A percentile compares a stretch with the other conserved stretches of the same genome.
Conservation (phyloP, 257 asterid species). For the Rubia yunnanensis region DNA sequence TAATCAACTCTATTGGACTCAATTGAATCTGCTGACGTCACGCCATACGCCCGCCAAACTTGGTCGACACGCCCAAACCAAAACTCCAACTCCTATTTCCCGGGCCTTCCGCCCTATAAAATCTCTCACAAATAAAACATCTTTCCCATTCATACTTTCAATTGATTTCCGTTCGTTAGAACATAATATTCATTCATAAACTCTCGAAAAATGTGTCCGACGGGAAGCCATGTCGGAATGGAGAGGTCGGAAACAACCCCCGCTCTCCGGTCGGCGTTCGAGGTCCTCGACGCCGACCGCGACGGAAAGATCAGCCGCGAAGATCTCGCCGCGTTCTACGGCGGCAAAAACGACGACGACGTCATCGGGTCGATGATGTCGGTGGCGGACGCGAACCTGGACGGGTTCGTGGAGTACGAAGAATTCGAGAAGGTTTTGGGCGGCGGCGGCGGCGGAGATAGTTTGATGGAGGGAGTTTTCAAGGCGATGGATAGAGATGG, state of each 20-base stretch:
- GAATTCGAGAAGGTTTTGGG: conserved; percentile 72
- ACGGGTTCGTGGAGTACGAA: conserved; percentile 75
- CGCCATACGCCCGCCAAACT: neutral
- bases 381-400: conserved; percentile 51
- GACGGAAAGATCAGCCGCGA: conserved; percentile 76
- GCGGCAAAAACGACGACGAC: conserved; percentile 34
- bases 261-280: conserved; percentile 64
- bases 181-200: too few relatives aligned
- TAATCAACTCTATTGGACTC: too few relatives aligned
- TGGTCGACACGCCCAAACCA: neutral
- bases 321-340: conserved; percentile 59
- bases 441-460: neutral
- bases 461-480: conserved; percentile 70
- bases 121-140: neutral
- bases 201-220: conserved; percentile 50
- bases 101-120: neutral
- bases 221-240: conserved; percentile 29
- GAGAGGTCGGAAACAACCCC: conserved; percentile 13
- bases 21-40: neutral
- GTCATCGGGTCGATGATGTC: conserved; percentile 63
- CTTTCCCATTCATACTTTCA: neutral
- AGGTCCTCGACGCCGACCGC: conserved; percentile 63
- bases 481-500: conserved; percentile 84
- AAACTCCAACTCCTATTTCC: neutral
- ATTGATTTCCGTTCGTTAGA: too few relatives aligned